Conservation (phyloP, 257 asterid species). For the Gentiana straminea region DNA sequence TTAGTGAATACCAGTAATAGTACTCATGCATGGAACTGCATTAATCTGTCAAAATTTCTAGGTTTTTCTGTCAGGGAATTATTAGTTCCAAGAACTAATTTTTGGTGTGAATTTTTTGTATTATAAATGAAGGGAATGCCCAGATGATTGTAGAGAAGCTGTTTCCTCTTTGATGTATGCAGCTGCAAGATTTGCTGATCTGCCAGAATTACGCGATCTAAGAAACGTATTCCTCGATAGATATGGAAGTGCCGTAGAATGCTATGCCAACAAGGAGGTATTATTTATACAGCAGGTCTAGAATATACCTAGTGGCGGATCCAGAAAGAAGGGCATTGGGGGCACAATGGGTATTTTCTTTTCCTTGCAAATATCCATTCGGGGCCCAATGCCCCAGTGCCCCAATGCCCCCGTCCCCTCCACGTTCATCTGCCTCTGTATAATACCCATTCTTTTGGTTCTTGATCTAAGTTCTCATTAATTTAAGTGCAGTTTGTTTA, state of each 20-base stretch:
- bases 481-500: constrained; percentile 38
- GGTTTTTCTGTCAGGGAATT: neutral
- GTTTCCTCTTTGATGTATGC: constrained; percentile 68
- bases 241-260: constrained; percentile 49
- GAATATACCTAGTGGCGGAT: neutral
- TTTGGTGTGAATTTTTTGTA: neutral
- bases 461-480: neutral
- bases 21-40: no score
- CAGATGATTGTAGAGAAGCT: constrained; percentile 86
- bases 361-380: no score
- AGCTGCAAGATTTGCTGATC: constrained; percentile 83
- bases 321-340: neutral
- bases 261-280: constrained; percentile 56
- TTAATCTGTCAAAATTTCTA: neutral
- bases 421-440: no score
- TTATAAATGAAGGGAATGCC: constrained; percentile 54
- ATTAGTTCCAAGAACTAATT: no score
- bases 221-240: constrained; percentile 54
- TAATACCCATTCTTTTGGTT: neutral
- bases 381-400: neutral
- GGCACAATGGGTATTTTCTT: neutral
- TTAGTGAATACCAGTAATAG: no score
- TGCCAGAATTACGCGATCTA: constrained; percentile 77
- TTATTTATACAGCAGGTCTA: neutral
- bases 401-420: no score